A percentile compares a stretch with the other conserved stretches of the same genome.
These are phyloP conservation scores for Arthroderma uncinatum DNA, from an alignment of 2,329 filamentous ascomycete genomes.

Conservation along the genomic window DNA sequence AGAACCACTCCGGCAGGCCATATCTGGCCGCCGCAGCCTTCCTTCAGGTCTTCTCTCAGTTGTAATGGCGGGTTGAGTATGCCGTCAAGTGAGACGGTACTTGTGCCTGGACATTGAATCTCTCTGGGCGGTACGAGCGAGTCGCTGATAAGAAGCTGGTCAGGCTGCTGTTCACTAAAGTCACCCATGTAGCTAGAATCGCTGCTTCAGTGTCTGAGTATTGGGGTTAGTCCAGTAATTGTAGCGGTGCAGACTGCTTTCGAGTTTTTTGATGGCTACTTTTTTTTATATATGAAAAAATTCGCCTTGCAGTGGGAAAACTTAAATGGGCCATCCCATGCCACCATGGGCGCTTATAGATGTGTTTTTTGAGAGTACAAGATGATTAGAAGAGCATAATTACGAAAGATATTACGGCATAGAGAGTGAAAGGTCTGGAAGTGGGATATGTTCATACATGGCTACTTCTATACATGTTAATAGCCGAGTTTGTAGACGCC, in stretches of 20 bases:
- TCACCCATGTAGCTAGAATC: neutral
- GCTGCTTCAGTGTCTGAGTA: neutral
- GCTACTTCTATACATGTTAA: neutral
- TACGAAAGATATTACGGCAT: too few relatives aligned
- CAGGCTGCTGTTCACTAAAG: neutral
- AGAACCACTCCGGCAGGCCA: slow-evolving; percentile 92
- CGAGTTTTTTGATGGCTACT: neutral
- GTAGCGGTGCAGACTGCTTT: neutral
- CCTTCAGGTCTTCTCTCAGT: slow-evolving; percentile 72
- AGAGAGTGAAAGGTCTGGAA: neutral
- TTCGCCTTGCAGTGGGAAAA: neutral
- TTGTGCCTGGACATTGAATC: slow-evolving; percentile 43
- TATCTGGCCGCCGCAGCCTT: slow-evolving; percentile 83
- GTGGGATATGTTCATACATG: neutral
- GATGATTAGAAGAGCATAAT: too few relatives aligned
- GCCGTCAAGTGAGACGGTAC: slow-evolving; percentile 55
- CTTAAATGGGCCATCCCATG: neutral
- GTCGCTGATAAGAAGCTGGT: slow-evolving; percentile 33
- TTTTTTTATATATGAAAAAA: neutral
- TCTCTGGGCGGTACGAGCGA: slow-evolving; percentile 46
- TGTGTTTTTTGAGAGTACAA: too few relatives aligned
- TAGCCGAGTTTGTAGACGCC: neutral
- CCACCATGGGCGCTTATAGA: neutral
- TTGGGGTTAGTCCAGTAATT: neutral
- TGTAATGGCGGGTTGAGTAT: slow-evolving; percentile 58